Base-by-base conservation (phyloP, 1,139 yeast species). In the Debaryomyces fabryi region DNA sequence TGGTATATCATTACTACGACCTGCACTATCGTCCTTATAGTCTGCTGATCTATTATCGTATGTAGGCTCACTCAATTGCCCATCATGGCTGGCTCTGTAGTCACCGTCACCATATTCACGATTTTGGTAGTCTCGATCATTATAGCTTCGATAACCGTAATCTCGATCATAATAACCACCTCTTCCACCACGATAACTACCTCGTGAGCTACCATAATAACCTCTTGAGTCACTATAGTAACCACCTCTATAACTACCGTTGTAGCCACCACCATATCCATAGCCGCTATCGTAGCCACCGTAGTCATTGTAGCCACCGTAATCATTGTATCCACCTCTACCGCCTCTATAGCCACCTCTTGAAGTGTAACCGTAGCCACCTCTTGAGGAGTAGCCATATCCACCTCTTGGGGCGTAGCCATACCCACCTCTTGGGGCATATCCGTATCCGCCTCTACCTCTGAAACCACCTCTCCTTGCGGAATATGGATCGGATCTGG, bases 401-500 rank as follows among this genome's bases (percentile, higher is more conserved):
- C 43, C 36, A 23, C 53, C 55, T 6, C 47, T 35, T 10, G 54
- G 25, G 2, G 64, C 57, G 25, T 49, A 46, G n/a, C 58, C 52
- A 20, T 42, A 49, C 12, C 57, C 52, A 4, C 76, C 76, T 47
- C 43, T 25, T 42, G 44, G 43, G 2, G 48, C 45, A 18, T 32
- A 32, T 27, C 55, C 21, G 15, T 64, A 39, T 16, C 35, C 52
- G 3, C 76, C 76, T 48, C 44, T 27, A 39, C 46, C 48, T 34
- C 55, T 30, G 20, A 64, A 40, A 8, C 43, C 43, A 20, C 43
- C 43, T 30, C 72, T 70, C 13, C 77, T 71, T 18, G 65, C 59
- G 35, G 73, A 69, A 58, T 66, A 77, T 33, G 82, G 86, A 58
- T 77, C 83, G 12, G 81, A 79, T 59, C 78, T 76, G 18, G 88